A percentile compares a stretch with the other conserved stretches of the same genome.
These are phyloP conservation scores for Sicyos edulis DNA, from an alignment of 306 rosid species.

Conservation along the genomic window DNA sequence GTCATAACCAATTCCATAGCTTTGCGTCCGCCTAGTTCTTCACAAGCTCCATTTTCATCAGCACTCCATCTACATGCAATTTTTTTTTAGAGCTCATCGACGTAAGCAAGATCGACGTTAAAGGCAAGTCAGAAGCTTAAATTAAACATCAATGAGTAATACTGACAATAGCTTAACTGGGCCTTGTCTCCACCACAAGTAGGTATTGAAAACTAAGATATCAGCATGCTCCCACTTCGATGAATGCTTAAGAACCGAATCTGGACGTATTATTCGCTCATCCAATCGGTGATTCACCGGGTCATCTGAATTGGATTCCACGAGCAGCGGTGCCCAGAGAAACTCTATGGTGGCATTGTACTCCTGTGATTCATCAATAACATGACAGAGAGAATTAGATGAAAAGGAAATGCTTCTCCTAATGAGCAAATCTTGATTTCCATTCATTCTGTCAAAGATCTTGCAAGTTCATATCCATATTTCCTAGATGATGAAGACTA, in stretches of 20 bases:
- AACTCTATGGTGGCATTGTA: conserved; percentile 94
- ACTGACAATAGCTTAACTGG: conserved; percentile 90
- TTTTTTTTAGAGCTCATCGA: no score
- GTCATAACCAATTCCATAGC: conserved; percentile 94
- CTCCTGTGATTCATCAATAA: conserved; percentile 45
- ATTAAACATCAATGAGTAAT: conserved; percentile 11
- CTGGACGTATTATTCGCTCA: conserved; percentile 87
- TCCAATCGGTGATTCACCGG: conserved; percentile 85
- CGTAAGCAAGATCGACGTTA: neutral
- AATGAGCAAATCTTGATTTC: neutral
- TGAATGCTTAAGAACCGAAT: conserved; percentile 77
- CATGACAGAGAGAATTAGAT: neutral
- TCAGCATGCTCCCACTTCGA: conserved; percentile 83
- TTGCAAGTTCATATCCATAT: neutral
- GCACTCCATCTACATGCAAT: conserved; percentile 84
- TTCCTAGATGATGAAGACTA: neutral
- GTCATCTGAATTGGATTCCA: conserved; percentile 92
- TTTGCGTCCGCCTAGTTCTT: conserved; percentile 59
- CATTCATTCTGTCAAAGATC: neutral
- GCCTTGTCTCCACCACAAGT: conserved; percentile 99
- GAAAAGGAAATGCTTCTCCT: conserved; percentile 9
- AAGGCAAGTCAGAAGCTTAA: neutral
- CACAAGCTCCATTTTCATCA: conserved; percentile 60
- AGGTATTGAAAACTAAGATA: conserved; percentile 80
- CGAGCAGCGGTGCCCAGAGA: conserved; percentile 97